Conservation (phyloP, 768 basidiomycete species). For the Megacollybia marginata region DNA sequence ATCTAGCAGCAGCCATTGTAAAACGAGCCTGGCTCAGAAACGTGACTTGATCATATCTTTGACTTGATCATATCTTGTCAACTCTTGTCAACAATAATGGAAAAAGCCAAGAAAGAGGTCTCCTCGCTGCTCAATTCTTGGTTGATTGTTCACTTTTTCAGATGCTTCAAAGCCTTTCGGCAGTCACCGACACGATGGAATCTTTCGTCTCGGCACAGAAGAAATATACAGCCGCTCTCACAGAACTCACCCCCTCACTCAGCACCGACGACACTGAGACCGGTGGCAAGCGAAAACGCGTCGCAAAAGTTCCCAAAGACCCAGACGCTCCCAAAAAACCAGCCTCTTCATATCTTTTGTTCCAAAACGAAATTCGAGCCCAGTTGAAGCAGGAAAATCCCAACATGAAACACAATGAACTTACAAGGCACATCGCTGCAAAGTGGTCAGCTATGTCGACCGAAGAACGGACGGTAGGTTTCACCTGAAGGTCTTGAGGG, state of each 20-base stretch:
- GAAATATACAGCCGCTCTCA: neutral
- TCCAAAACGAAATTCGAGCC: conserved; percentile 71
- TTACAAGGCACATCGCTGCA: conserved; percentile 63
- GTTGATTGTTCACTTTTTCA: too few species aligned
- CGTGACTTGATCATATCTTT: too few species aligned
- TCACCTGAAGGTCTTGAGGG: neutral
- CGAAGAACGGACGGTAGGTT: conserved; percentile 68
- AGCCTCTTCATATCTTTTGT: conserved; percentile 63
- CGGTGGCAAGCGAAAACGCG: conserved; percentile 52
- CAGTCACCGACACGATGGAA: too few species aligned
- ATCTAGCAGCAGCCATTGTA: too few species aligned
- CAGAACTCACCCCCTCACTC: neutral
- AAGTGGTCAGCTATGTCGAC: conserved; percentile 65
- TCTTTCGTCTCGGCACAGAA: too few species aligned
- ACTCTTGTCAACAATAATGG: too few species aligned
- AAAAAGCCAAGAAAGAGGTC: too few species aligned
- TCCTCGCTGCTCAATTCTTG: too few species aligned
- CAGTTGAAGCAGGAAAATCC: conserved; percentile 63
- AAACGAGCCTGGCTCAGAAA: conserved; percentile 13
- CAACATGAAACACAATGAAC: conserved; percentile 58
- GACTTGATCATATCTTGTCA: too few species aligned
- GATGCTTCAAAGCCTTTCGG: too few species aligned
- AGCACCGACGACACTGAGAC: conserved; percentile 2
- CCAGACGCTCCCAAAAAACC: conserved; percentile 75
- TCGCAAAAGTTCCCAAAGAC: conserved; percentile 58